These are phyloP conservation scores for Amanita exitialis DNA, from an alignment of 768 basidiomycete species.

Conservation along the genomic window DNA sequence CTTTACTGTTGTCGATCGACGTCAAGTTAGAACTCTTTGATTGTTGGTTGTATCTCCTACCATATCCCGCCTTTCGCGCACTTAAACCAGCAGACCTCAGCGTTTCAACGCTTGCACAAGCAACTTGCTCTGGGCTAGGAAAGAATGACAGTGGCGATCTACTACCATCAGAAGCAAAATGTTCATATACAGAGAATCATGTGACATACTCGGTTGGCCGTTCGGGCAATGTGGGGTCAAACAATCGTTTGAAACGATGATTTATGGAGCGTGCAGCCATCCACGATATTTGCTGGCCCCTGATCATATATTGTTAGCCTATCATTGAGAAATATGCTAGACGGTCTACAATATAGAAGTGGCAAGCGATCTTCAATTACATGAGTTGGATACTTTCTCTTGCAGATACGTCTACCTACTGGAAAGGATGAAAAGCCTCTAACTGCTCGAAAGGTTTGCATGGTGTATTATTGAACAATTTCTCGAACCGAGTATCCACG, in stretches of 20 bases:
- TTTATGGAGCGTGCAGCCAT: constrained; percentile 76
- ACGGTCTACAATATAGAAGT: constrained; percentile 55
- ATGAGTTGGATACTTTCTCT: not conserved
- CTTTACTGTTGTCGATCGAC: constrained; percentile 36
- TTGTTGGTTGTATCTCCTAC: constrained; percentile 26
- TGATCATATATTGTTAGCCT: constrained; percentile 13
- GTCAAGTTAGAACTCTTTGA: not conserved
- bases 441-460: constrained; percentile 74
- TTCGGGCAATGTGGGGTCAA: constrained; percentile 65
- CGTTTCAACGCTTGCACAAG: constrained; percentile 42
- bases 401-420: constrained; percentile 26
- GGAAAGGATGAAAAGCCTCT: constrained; percentile 75
- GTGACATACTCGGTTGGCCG: constrained; percentile 37
- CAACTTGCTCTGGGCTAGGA: constrained; percentile 64
- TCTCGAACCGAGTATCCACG: constrained; percentile 61
- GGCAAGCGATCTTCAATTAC: constrained; percentile 44
- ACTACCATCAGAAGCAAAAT: constrained; percentile 9
- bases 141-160: constrained; percentile 28
- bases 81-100: constrained; percentile 73
- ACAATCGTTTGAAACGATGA: constrained; percentile 71
- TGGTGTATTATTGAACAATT: constrained; percentile 50
- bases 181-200: not conserved
- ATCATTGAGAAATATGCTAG: not conserved
- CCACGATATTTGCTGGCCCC: constrained; percentile 81
- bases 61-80: constrained; percentile 83